Evolutionary conservation across 805 yeast genomes (phyloP), one percentile per base, ranked within the genome.

Genomic region (Vanderwaltozyma tropicalis): DNA sequence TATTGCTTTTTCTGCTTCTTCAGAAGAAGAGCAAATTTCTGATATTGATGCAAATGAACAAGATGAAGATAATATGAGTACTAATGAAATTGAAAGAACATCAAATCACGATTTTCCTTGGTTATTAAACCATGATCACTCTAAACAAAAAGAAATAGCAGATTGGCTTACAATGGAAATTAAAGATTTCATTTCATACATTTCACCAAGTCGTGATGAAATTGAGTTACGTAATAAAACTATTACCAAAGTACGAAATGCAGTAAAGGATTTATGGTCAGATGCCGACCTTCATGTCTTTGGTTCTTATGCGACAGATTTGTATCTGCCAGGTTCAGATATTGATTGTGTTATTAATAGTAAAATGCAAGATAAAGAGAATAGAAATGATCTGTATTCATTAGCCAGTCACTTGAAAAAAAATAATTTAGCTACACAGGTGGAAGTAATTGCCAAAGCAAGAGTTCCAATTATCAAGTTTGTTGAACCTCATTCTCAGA

Each of bases 391-490:
- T 18, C 61, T 89, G 32, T 87, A 79, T 55, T 78, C 78, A 49
- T 64, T 89, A 10, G 77, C 95, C 2, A 75, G 86, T 5, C 74
- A 70, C 49, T 66, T 89, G 43, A 70, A 84, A 48, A 67, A 71
- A 29, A 63, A 68, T 30, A 68, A 71, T 12, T 59, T 86, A 32
- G 94, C 92, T 1, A 68, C 69, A 25, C 71, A 77, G 39, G 78
- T 88, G 17, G 92, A 85, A 53, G 94, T 88, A 3, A 80, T 89
- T 34, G 84, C 95, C 3, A 77, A 77, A 45, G 94, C 97, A 5
- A 78, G 87, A 47, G 96, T 89, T 16, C 98, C 98, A 1, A 89
- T 89, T 45, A 82, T 89, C 57, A 89, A 92, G 58, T 84, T 87
- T 57, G 78, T 80, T 3, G 97, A 89, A 45, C 75, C 80, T 1